Conservation (phyloP, 106 monocot genomes). For the Acorus gramineus region DNA sequence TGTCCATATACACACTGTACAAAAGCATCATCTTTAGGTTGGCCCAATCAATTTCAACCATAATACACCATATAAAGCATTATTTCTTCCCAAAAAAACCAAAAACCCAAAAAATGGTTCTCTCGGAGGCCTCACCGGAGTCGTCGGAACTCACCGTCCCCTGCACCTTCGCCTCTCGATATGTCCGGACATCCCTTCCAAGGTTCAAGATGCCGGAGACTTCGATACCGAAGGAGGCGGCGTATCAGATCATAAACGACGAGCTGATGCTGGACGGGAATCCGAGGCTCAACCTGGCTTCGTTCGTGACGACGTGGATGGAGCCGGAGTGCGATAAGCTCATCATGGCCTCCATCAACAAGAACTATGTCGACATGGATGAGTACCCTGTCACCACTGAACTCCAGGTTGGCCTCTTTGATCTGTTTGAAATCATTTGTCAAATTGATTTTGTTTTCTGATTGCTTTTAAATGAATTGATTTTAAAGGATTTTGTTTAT, state of each 20-base stretch:
- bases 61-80: no score
- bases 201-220: constrained; percentile 30
- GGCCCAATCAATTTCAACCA: no score
- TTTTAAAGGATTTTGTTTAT: no score
- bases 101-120: no score
- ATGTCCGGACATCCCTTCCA: constrained; percentile 30
- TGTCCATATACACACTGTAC: no score
- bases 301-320: constrained; percentile 64
- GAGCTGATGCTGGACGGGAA: constrained; percentile 59
- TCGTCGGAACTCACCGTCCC: no score
- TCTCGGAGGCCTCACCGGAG: no score
- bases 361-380: constrained; percentile 70
- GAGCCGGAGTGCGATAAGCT: constrained; percentile 63
- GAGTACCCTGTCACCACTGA: constrained; percentile 70
- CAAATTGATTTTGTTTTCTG: not conserved
- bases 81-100: no score
- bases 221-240: constrained; percentile 54
- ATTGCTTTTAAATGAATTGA: not conserved
- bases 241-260: constrained; percentile 64
- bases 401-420: constrained; percentile 21
- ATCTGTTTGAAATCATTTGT: not conserved
- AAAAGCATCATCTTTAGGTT: no score
- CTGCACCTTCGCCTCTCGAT: constrained; percentile 27
- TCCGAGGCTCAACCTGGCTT: constrained; percentile 57
- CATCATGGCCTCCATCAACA: constrained; percentile 46